phyloP scores from a whole-genome alignment of 495 filamentous ascomycete species.

The Neurospora pannonica region DNA sequence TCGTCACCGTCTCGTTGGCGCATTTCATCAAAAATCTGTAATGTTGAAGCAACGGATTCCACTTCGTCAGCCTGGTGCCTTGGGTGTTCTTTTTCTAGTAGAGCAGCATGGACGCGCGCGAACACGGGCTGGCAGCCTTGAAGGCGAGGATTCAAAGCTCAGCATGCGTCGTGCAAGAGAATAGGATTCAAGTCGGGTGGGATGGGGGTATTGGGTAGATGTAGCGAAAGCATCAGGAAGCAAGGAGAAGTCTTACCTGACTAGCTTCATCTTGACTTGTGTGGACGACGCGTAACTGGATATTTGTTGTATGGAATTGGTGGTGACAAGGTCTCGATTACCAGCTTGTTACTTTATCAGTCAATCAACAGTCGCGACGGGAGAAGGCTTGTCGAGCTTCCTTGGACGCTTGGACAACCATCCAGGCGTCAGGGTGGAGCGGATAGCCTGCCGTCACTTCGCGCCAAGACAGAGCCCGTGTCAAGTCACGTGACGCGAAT shows the following conservation, averaged over 20 bases:
- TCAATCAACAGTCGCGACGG: background rate
- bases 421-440: background rate
- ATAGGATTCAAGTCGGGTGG: background rate
- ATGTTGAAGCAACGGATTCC: background rate
- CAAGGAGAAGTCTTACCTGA: slow-evolving; percentile 58
- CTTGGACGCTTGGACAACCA: background rate
- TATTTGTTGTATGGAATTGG: background rate
- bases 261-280: slow-evolving; percentile 81
- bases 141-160: slow-evolving; percentile 19
- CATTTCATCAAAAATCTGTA: slow-evolving; percentile 96
- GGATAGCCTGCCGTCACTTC: background rate
- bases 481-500: background rate
- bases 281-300: background rate
- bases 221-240: slow-evolving; percentile 2
- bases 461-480: background rate
- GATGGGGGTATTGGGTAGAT: slow-evolving; percentile 2
- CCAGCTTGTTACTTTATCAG: background rate
- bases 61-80: slow-evolving; percentile 3
- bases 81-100: slow-evolving; percentile 1
- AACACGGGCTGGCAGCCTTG: slow-evolving; percentile 9
- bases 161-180: slow-evolving; percentile 2
- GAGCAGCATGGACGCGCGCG: background rate
- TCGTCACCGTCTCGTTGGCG: slow-evolving; percentile 91
- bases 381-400: background rate
- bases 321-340: background rate